Evolutionary conservation across 306 rosid species (phyloP), one percentile per base, ranked within the genome.

Genomic region (Lathyrus sativus): DNA sequence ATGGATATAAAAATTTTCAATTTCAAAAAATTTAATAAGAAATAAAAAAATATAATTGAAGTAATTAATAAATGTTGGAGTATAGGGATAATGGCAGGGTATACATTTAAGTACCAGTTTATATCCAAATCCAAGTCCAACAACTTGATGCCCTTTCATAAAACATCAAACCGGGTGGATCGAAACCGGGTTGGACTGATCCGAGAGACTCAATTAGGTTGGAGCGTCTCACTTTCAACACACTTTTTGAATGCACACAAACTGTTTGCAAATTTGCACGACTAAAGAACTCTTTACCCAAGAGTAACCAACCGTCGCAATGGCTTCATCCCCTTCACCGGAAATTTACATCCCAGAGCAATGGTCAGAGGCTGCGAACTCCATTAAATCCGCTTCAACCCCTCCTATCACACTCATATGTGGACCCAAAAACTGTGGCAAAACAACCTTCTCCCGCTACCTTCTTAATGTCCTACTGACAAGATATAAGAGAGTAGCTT

Each of bases 391-490:
- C 42, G 70, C 62, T 24, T 83, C 88, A 48, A 17, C 60, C 1
- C 85, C 93, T 44, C 89, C 95, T 31, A 64, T 88, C 37, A 79
- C 68, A 76, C 67, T 93, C 37, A 73, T 93, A 5, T 93, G 98
- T 26, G 96, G 98, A 26, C 83, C 97, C 41, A 88, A 86, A 71
- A 93, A 90, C 67, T 77, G 87, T 69, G 98, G 97, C 54, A 93
- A 93, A 63, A 82, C 97, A 69, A 88, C 90, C 35, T 93, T 93
- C 82, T 88, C 98, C 33, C 97, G 96, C 69, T 42, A 90, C 82
- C 90, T 93, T 67, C 82, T 93, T 45, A 90, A 93, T 50, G 46
- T 79, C 41, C 85, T 88, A 37, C 88, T 93, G 46, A 70, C 58
- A 15, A 77, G 11, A 41, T 81, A 74, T 46, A 67, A 18, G 39